Conservation (phyloP, 345 rosid genomes). For the Microthlaspi erraticum region DNA sequence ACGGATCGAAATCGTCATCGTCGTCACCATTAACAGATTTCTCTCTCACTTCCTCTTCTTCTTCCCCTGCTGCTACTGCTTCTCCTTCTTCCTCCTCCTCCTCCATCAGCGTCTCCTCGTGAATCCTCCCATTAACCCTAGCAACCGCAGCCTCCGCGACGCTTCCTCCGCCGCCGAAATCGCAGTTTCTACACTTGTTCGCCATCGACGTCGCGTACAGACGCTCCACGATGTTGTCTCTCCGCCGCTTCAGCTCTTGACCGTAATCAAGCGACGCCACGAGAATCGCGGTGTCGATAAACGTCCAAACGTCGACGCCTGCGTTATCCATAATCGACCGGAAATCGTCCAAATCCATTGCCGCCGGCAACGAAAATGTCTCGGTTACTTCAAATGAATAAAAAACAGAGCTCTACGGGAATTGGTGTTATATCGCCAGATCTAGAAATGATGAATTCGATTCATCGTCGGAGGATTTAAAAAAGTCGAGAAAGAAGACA, state of each 20-base stretch:
- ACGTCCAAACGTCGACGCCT: slow-evolving; percentile 92
- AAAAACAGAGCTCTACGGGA: slow-evolving; percentile 29
- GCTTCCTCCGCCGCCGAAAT: slow-evolving; percentile 47
- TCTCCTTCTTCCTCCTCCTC: slow-evolving; percentile 48
- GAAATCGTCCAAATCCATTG: slow-evolving; percentile 89
- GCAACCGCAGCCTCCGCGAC: slow-evolving; percentile 41
- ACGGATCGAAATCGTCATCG: slow-evolving; percentile 77
- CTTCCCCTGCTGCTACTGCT: slow-evolving; percentile 34
- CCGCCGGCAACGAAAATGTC: neutral
- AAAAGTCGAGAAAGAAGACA: slow-evolving; percentile 2
- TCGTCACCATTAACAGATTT: slow-evolving; percentile 57
- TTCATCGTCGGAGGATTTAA: slow-evolving; percentile 30
- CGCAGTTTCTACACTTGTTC: slow-evolving; percentile 66
- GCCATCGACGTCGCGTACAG: slow-evolving; percentile 68
- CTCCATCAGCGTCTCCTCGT: slow-evolving; percentile 40
- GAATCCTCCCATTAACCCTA: slow-evolving; percentile 47
- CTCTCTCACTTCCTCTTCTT: slow-evolving; percentile 53
- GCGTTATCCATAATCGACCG: slow-evolving; percentile 73
- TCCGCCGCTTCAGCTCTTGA: slow-evolving; percentile 65
- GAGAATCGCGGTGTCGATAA: slow-evolving; percentile 80
- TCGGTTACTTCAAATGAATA: slow-evolving; percentile 11
- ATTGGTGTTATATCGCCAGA: slow-evolving; percentile 42
- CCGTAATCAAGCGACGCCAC: slow-evolving; percentile 78
- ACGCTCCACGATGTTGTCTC: slow-evolving; percentile 86
- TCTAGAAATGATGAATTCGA: slow-evolving; percentile 36